These are phyloP conservation scores for Leccinellum luteum DNA, from an alignment of 768 basidiomycete genomes.

Conservation along the genomic window DNA sequence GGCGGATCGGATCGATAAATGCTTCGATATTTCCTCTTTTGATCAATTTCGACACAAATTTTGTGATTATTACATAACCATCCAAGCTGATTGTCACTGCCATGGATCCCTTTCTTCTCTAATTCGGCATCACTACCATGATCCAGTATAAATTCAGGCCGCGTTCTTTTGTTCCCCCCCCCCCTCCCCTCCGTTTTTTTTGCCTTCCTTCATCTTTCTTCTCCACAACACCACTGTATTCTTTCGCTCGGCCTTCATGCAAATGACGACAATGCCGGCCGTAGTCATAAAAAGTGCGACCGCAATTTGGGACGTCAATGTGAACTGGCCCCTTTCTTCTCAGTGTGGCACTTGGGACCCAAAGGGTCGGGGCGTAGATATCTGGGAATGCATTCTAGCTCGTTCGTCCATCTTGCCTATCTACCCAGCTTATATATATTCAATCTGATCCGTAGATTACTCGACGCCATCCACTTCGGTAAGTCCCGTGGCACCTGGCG, in stretches of 20 bases:
- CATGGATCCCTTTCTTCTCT: conserved; percentile 29
- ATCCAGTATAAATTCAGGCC: conserved; percentile 28
- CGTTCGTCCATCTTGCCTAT: conserved; percentile 40
- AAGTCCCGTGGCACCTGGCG: conserved; percentile 10
- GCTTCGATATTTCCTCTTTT: conserved; percentile 1
- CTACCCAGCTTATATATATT: background rate
- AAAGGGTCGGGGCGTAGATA: conserved; percentile 62
- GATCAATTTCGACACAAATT: conserved; percentile 14
- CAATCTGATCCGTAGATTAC: conserved; percentile 43
- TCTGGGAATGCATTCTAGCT: conserved; percentile 72
- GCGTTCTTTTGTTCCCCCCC: conserved; percentile 4
- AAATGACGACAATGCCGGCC: conserved; percentile 22
- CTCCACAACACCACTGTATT: background rate
- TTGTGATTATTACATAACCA: conserved; percentile 22
- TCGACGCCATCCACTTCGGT: conserved; percentile 51
- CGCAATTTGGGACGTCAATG: conserved; percentile 66
- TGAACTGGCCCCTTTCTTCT: conserved; percentile 60
- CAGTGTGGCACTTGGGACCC: conserved; percentile 75
- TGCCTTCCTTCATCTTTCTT: conserved; percentile 6
- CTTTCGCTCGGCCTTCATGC: conserved; percentile 11
- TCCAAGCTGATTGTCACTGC: conserved; percentile 33
- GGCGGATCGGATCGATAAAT: conserved; percentile 22
- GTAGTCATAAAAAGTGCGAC: conserved; percentile 60
- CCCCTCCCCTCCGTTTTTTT: conserved; percentile 5
- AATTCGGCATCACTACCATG: conserved; percentile 25